A percentile compares a stretch with the other conserved stretches of the same genome.
phyloP scores from a whole-genome alignment of 202 grass and related monocot genomes.

The Digitaria exilis region DNA sequence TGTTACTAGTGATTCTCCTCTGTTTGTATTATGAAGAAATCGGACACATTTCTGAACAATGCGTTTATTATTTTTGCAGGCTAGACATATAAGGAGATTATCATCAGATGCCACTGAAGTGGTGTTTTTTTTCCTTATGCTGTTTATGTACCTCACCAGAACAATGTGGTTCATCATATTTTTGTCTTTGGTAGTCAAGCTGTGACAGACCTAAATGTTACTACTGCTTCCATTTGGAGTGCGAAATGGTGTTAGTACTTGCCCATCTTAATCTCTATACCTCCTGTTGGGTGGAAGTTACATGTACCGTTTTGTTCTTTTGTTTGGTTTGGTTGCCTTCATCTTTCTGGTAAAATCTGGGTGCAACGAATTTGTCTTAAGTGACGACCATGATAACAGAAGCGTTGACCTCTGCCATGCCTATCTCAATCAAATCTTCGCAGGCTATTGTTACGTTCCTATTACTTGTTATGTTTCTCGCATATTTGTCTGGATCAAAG shows the following conservation, averaged over 20 bases:
- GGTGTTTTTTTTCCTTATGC: conserved; percentile 22
- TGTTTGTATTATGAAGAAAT: neutral
- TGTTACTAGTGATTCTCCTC: neutral
- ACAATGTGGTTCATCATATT: conserved; percentile 30
- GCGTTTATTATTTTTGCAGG: neutral
- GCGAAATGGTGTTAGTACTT: conserved; percentile 32
- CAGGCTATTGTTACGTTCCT: too few species aligned
- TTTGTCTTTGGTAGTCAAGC: conserved; percentile 43
- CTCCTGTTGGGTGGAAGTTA: neutral
- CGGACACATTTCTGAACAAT: neutral
- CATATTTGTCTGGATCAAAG: too few species aligned
- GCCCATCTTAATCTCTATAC: conserved; percentile 18
- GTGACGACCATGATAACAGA: neutral
- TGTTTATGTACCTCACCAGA: conserved; percentile 34
- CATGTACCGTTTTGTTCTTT: neutral
- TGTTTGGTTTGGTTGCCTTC: neutral
- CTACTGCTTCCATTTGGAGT: conserved; percentile 21
- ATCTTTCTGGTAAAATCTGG: neutral
- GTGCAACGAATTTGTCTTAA: neutral
- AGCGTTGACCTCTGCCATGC: too few species aligned
- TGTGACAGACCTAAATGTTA: conserved; percentile 42
- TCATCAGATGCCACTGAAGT: conserved; percentile 20
- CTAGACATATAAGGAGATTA: conserved; percentile 2
- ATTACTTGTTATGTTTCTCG: too few species aligned
- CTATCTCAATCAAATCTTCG: too few species aligned